These are phyloP conservation scores for Conoideocrella luteorostrata DNA, from an alignment of 2,329 filamentous ascomycete genomes.

Conservation along the genomic window DNA sequence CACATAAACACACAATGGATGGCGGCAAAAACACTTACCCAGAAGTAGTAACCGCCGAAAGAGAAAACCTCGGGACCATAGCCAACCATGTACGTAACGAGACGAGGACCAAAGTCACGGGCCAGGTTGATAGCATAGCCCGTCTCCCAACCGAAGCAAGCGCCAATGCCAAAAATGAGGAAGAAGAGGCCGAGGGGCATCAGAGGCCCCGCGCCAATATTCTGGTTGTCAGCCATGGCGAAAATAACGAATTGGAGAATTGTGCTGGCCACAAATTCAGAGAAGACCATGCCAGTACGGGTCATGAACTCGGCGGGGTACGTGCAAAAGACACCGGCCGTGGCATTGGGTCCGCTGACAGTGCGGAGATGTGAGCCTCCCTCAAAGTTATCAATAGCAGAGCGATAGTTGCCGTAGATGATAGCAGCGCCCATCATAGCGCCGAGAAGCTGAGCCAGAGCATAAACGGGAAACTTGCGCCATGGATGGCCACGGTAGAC, in stretches of 20 bases:
- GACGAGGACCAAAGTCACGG: constrained; percentile 63
- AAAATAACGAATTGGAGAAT: constrained; percentile 69
- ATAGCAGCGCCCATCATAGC: constrained; percentile 56
- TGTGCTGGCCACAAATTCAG: constrained; percentile 61
- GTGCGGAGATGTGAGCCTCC: constrained; percentile 55
- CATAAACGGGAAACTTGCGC: constrained; percentile 63
- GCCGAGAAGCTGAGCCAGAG: constrained; percentile 58
- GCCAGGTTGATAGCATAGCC: constrained; percentile 71
- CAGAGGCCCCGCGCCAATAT: constrained; percentile 48
- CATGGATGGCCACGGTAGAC: constrained; percentile 63
- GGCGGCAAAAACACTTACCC: constrained; percentile 48
- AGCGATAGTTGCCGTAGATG: constrained; percentile 58
- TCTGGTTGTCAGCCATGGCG: constrained; percentile 54
- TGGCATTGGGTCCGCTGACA: constrained; percentile 51
- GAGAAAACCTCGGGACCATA: constrained; percentile 63
- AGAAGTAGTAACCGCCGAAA: constrained; percentile 65
- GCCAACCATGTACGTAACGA: constrained; percentile 61
- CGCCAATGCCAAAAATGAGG: constrained; percentile 66
- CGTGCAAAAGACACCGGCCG: constrained; percentile 67
- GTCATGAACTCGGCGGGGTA: constrained; percentile 64
- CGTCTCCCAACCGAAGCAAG: constrained; percentile 70
- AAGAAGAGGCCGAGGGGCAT: constrained; percentile 62
- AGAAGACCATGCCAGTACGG: constrained; percentile 62
- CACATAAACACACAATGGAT: not conserved
- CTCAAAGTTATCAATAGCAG: constrained; percentile 59